A percentile compares a stretch with the other conserved stretches of the same genome.
These are phyloP conservation scores for Scedosporium boydii DNA, from an alignment of 2,329 filamentous ascomycete genomes.

Conservation along the genomic window DNA sequence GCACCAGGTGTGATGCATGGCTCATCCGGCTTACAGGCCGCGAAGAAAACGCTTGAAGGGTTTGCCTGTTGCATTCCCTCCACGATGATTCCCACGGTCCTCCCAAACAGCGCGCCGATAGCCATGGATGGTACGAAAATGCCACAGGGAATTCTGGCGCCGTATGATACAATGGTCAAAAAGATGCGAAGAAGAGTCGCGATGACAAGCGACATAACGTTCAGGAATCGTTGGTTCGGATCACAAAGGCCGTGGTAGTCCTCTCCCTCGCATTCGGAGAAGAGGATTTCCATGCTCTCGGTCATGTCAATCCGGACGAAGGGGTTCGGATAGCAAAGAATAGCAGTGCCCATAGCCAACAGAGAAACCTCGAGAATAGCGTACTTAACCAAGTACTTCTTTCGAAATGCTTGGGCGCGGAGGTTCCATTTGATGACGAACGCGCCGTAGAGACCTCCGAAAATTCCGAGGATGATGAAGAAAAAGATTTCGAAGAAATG, in stretches of 20 bases:
- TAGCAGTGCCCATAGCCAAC: constrained; percentile 71
- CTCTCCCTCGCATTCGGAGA: constrained; percentile 86
- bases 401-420: constrained; percentile 81
- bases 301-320: constrained; percentile 98
- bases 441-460: constrained; percentile 89
- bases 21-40: constrained; percentile 79
- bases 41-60: constrained; percentile 75
- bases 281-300: constrained; percentile 97
- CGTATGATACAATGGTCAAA: constrained; percentile 91
- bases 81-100: constrained; percentile 89
- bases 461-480: constrained; percentile 82
- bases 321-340: constrained; percentile 94
- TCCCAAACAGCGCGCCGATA: constrained; percentile 85
- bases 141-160: constrained; percentile 93
- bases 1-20: constrained; percentile 96
- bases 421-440: constrained; percentile 98
- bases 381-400: constrained; percentile 79
- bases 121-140: constrained; percentile 99
- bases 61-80: constrained; percentile 80
- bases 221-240: constrained; percentile 60
- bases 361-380: constrained; percentile 80
- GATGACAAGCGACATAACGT: constrained; percentile 66
- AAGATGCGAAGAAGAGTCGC: constrained; percentile 75
- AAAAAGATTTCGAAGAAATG: constrained; percentile 96
- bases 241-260: constrained; percentile 90